phyloP scores from a whole-genome alignment of 1,284 basidiomycete species.

The Cryptococcus amylolentus region DNA sequence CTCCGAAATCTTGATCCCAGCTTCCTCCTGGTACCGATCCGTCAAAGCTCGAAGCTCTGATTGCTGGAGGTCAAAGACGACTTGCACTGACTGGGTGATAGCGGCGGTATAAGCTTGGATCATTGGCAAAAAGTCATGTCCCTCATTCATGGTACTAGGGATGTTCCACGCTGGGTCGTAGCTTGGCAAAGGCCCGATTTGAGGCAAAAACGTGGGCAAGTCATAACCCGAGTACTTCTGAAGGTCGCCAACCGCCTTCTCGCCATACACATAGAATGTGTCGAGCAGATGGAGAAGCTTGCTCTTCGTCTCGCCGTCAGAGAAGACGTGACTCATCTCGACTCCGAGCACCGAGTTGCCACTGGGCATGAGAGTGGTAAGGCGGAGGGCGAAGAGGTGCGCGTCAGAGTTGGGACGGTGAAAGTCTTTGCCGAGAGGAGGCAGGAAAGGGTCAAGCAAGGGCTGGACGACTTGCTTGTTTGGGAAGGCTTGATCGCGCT shows the following conservation, averaged over 20 bases:
- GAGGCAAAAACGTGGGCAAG: neutral
- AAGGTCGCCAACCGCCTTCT: neutral
- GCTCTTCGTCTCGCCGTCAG: constrained; percentile 18
- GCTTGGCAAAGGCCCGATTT: neutral
- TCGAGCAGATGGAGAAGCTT: constrained; percentile 25
- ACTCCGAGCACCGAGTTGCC: constrained; percentile 23
- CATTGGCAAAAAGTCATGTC: neutral
- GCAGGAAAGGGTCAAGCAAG: constrained; percentile 14
- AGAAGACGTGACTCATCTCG: constrained; percentile 23
- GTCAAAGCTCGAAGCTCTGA: neutral
- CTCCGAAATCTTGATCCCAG: constrained; percentile 7
- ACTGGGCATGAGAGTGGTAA: constrained; percentile 15
- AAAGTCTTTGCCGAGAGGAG: constrained; percentile 14
- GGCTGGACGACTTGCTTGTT: constrained; percentile 17
- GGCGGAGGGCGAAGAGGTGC: constrained; percentile 19
- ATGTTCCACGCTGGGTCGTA: neutral
- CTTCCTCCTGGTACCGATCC: neutral
- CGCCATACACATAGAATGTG: constrained; percentile 20
- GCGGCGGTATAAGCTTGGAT: no score
- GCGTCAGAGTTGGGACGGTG: constrained; percentile 15
- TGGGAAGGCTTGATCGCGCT: neutral
- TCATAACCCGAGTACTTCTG: neutral
- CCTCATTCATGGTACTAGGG: neutral
- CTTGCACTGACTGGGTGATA: neutral
- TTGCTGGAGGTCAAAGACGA: neutral